Conservation (phyloP, 176 grass and related monocot species). For the Oryza nivara region DNA sequence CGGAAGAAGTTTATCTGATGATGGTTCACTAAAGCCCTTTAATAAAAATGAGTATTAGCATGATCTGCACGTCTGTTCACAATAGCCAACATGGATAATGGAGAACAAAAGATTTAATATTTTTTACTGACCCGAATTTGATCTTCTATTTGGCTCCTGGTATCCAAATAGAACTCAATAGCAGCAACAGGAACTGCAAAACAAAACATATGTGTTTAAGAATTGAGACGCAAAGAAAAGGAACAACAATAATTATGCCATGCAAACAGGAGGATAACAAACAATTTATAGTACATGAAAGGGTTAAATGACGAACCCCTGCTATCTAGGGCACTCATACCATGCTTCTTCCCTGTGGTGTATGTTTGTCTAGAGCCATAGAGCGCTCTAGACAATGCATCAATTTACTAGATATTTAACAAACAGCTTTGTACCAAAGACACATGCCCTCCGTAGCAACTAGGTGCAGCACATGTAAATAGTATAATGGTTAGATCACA, state of each 20-base stretch:
- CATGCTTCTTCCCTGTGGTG: not conserved
- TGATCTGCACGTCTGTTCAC: slow-evolving; percentile 26
- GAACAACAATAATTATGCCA: not conserved
- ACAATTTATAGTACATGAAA: slow-evolving; percentile 18
- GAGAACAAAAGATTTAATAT: slow-evolving; percentile 26
- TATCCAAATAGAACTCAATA: slow-evolving; percentile 78
- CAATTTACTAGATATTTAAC: slow-evolving; percentile 20
- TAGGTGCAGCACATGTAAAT: slow-evolving; percentile 17
- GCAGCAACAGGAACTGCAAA: slow-evolving; percentile 66
- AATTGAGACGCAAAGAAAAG: slow-evolving; percentile 16
- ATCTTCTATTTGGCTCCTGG: slow-evolving; percentile 82
- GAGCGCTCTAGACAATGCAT: slow-evolving; percentile 10
- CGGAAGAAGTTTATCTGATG: slow-evolving; percentile 97
- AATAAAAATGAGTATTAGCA: slow-evolving; percentile 27
- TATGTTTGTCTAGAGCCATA: slow-evolving; percentile 28
- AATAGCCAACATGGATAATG: slow-evolving; percentile 33
- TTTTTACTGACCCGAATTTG: slow-evolving; percentile 76
- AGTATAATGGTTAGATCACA: slow-evolving; percentile 5
- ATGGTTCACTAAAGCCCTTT: slow-evolving; percentile 93
- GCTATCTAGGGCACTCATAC: slow-evolving; percentile 10
- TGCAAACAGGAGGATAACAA: slow-evolving; percentile 1
- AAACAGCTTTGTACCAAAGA: not conserved
- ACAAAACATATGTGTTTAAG: slow-evolving; percentile 23
- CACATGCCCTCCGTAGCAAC: not conserved
- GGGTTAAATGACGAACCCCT: not conserved